Conservation (phyloP, 345 rosid genomes). For the Ceriops zippeliana region DNA sequence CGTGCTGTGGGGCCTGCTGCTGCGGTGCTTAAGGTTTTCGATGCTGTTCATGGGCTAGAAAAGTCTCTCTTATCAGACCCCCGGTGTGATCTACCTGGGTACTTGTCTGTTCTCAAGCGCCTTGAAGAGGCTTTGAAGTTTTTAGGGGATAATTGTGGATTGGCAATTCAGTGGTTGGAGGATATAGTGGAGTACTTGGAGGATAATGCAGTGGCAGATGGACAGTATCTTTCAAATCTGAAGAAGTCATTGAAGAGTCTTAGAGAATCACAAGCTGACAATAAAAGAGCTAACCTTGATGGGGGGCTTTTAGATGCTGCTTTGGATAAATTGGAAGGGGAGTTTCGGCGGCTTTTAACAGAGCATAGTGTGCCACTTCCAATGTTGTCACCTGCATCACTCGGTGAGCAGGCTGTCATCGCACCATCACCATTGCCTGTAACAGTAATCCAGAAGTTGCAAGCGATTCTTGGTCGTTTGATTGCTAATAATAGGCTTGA, state of each 20-base stretch:
- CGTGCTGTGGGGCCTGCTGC: constrained; percentile 99
- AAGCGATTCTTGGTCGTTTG: constrained; percentile 85
- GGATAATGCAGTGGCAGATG: constrained; percentile 79
- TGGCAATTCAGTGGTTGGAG: constrained; percentile 98
- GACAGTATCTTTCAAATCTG: constrained; percentile 57
- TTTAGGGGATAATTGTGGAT: constrained; percentile 84
- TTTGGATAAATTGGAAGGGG: constrained; percentile 69
- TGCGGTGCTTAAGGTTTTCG: constrained; percentile 95
- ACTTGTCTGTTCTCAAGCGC: constrained; percentile 78
- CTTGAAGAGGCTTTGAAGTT: constrained; percentile 91
- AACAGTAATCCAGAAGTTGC: constrained; percentile 77
- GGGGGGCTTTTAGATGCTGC: constrained; percentile 90
- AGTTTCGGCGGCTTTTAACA: constrained; percentile 66
- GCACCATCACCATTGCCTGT: constrained; percentile 93
- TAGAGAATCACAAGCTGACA: constrained; percentile 50
- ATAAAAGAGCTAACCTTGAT: constrained; percentile 46
- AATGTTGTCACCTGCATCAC: constrained; percentile 61
- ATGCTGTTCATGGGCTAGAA: constrained; percentile 95
- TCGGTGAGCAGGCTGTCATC: constrained; percentile 64
- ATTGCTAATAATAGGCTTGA: constrained; percentile 80
- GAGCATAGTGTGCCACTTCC: constrained; percentile 90
- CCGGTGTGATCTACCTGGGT: constrained; percentile 68
- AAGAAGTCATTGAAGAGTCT: constrained; percentile 65
- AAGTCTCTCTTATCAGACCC: constrained; percentile 87
- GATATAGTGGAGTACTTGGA: constrained; percentile 95